These are phyloP conservation scores for Argentina anserina DNA, from an alignment of 306 rosid species.

Conservation along the genomic window DNA sequence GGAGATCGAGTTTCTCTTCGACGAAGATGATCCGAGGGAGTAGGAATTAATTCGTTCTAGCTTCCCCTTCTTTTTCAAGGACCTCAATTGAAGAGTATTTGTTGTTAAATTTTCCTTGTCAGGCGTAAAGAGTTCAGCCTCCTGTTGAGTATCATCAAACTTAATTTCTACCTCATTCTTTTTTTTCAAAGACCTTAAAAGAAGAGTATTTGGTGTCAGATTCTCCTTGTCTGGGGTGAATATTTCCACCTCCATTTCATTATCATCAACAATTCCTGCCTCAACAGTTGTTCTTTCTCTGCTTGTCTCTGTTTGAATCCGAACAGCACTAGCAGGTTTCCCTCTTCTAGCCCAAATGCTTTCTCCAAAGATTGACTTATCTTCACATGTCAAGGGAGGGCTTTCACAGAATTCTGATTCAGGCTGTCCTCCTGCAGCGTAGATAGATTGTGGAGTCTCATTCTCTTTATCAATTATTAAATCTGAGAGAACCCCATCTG, in stretches of 20 bases:
- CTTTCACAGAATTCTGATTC: conserved; percentile 25
- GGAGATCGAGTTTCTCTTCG: conserved; percentile 28
- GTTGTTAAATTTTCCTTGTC: conserved; percentile 71
- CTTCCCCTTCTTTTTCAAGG: conserved; percentile 44
- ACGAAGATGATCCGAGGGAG: conserved; percentile 29
- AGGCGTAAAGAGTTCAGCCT: conserved; percentile 49
- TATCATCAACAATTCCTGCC: conserved; percentile 23
- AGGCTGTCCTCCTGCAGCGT: conserved; percentile 24
- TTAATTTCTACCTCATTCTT: conserved; percentile 38
- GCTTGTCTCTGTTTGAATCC: conserved; percentile 37
- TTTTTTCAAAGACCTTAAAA: conserved; percentile 37
- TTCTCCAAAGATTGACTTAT: conserved; percentile 19
- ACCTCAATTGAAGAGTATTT: conserved; percentile 37
- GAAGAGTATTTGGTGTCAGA: conserved; percentile 51
- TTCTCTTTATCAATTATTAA: conserved; percentile 28
- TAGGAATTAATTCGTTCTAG: conserved; percentile 33
- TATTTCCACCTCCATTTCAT: conserved; percentile 42
- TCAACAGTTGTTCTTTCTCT: conserved; percentile 19
- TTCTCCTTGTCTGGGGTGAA: conserved; percentile 67
- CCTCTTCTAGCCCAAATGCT: conserved; percentile 69
- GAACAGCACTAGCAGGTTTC: conserved; percentile 56
- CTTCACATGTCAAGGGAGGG: conserved; percentile 22
- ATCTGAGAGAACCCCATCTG: conserved; percentile 18
- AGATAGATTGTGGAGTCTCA: conserved; percentile 31
- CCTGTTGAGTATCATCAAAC: conserved; percentile 26